Base-by-base conservation (phyloP, 345 rosid species). In the Eucalyptus erythrocorys region DNA sequence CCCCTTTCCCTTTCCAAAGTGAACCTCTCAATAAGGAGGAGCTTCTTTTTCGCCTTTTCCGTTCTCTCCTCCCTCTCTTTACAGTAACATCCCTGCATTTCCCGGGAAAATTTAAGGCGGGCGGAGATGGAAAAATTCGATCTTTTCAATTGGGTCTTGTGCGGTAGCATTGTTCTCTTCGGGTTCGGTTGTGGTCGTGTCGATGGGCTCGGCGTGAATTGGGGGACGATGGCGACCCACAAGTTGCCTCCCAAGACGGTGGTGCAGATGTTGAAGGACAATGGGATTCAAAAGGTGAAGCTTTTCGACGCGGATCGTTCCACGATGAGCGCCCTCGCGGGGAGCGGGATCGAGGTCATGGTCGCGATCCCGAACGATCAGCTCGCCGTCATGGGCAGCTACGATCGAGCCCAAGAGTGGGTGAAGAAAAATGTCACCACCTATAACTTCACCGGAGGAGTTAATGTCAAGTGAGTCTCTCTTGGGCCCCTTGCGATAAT, bases 331-430 rank as follows among this genome's bases (percentile, higher is more conserved):
- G 93, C 93, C 32, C 88, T 93, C 12, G 90, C 90, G n/a, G 93
- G 93, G 84, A 91, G 91, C 26, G 92, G 90, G 40, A 91, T 93
- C 85, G 93, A 93, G 64, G 94, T 93, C 53, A 93, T 93, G 94
- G 32, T 93, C 64, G 94, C 92, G 13, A 85, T 90, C 53, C 91
- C 91, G 3, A 90, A 90, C 45, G 89, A 68, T 50, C 68, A 84
- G 87, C 91, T 90, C 27, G 87, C 50, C 17, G 79, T 37, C 34
- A 87, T 90, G 87, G 47, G 34, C 85, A 49, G 71, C 53, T 90
- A 90, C 37, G 87, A 87, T 50, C 88, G 85, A 11, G 91, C 91
- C 85, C 59, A 43, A 89, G 57, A 87, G 17, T 90, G 91, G 91
- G 91, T 90, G 42, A 87, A 90, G 87, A 85, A 90, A 59, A 87